These are phyloP conservation scores for Curvularia eragrostidis DNA, from an alignment of 2,329 filamentous ascomycete genomes.

Conservation along the genomic window DNA sequence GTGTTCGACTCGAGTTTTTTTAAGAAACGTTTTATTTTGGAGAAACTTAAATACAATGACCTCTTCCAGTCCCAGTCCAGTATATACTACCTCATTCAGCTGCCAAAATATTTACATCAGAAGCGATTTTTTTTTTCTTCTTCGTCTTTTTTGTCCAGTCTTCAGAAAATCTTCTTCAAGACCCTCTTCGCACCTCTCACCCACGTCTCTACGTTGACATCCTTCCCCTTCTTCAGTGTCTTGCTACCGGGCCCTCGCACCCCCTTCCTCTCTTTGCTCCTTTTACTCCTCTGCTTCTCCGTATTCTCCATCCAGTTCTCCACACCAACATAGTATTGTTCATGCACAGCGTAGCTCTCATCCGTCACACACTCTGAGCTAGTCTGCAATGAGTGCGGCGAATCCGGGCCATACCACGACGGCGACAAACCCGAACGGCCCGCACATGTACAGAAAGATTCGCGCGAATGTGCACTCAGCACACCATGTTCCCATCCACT, in stretches of 20 bases:
- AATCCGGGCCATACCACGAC: not conserved
- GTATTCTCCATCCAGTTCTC: conserved; percentile 8
- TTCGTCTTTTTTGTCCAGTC: not conserved
- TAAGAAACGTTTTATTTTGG: not conserved
- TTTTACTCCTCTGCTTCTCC: conserved; percentile 5
- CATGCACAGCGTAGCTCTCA: not conserved
- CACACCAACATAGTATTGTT: not conserved
- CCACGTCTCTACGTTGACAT: too few species aligned
- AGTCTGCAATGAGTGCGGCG: not conserved
- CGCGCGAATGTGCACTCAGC: too few species aligned
- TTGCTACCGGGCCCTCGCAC: not conserved
- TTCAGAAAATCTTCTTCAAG: not conserved
- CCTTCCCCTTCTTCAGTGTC: not conserved
- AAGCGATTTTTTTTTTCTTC: not conserved
- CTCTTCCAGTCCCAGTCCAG: too few species aligned
- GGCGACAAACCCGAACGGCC: not conserved
- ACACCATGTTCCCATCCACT: too few species aligned
- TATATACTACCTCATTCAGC: too few species aligned
- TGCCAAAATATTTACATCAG: not conserved
- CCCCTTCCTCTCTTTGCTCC: not conserved
- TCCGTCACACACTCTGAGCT: not conserved
- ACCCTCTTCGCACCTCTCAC: not conserved
- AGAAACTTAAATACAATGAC: not conserved
- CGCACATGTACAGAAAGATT: not conserved
- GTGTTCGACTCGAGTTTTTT: not conserved